Conservation (phyloP, 2,329 filamentous ascomycete species). For the Exophiala bonariae region DNA sequence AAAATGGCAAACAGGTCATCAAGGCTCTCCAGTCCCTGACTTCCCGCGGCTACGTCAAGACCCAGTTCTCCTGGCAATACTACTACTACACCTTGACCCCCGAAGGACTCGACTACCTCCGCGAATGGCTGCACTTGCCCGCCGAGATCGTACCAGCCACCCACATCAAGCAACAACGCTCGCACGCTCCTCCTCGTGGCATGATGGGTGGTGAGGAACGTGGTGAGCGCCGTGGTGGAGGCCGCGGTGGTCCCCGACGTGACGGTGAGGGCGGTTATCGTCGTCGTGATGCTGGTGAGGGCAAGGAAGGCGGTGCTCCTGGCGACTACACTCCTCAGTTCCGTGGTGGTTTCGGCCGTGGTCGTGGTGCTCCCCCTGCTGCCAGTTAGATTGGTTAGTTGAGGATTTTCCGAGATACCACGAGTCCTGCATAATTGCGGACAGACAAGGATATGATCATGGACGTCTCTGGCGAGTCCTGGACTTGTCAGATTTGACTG, state of each 20-base stretch:
- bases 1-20: constrained; percentile 63
- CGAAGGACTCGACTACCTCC: constrained; percentile 99
- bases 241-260: constrained; percentile 74
- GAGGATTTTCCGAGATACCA: neutral
- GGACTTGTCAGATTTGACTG: too few species aligned
- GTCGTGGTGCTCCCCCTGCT: constrained; percentile 68
- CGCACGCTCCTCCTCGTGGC: constrained; percentile 94
- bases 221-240: constrained; percentile 78
- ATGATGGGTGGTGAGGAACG: constrained; percentile 89
- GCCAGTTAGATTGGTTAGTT: constrained; percentile 4
- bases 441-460: too few species aligned
- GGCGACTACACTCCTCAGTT: constrained; percentile 91
- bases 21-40: constrained; percentile 98
- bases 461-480: too few species aligned
- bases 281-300: constrained; percentile 80
- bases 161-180: constrained; percentile 99
- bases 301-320: constrained; percentile 89
- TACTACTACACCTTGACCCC: constrained; percentile 99
- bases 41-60: constrained; percentile 99
- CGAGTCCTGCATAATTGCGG: too few species aligned
- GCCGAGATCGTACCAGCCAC: constrained; percentile 99
- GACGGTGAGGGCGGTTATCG: constrained; percentile 83
- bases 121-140: constrained; percentile 99
- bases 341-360: constrained; percentile 88
- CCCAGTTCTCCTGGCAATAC: constrained; percentile 99